A percentile compares a stretch with the other conserved stretches of the same genome.
These are phyloP conservation scores for Apium graveolens DNA, from an alignment of 129 eudicot genomes.

Conservation along the genomic window DNA sequence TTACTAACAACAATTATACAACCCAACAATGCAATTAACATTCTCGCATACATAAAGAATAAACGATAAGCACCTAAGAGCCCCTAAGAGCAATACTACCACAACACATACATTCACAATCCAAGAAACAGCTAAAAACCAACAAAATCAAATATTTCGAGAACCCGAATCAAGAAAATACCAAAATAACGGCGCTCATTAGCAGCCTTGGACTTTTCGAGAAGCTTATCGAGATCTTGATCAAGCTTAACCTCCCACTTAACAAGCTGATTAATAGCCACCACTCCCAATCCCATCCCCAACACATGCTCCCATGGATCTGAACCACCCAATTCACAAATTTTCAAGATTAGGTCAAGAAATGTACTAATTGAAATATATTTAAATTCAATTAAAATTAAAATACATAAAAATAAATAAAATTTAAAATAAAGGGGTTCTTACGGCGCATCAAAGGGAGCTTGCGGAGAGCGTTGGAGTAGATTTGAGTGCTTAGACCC, in stretches of 20 bases:
- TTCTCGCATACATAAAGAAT: too few relatives aligned
- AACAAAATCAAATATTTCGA: neutral
- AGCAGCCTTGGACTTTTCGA: constrained; percentile 84
- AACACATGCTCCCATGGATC: constrained; percentile 98
- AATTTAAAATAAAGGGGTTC: neutral
- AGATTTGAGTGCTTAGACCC: constrained; percentile 93
- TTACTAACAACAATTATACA: neutral
- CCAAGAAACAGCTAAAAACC: neutral
- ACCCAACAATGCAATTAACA: neutral
- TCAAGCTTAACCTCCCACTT: constrained; percentile 84
- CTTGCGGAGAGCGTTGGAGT: constrained; percentile 91
- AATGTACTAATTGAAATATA: neutral
- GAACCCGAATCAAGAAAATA: constrained; percentile 12
- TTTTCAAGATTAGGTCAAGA: neutral
- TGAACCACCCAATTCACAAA: constrained; percentile 6
- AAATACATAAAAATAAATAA: neutral
- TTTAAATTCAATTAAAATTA: neutral
- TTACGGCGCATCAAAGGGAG: constrained; percentile 99
- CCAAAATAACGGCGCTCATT: constrained; percentile 96
- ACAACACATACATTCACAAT: neutral
- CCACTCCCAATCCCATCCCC: constrained; percentile 88
- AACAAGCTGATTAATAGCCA: constrained; percentile 74
- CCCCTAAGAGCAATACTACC: too few relatives aligned
- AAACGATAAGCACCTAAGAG: too few relatives aligned
- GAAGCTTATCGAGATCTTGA: constrained; percentile 78